phyloP scores from a whole-genome alignment of 2,329 filamentous ascomycete species.

The Dactylellina haptotyla region DNA sequence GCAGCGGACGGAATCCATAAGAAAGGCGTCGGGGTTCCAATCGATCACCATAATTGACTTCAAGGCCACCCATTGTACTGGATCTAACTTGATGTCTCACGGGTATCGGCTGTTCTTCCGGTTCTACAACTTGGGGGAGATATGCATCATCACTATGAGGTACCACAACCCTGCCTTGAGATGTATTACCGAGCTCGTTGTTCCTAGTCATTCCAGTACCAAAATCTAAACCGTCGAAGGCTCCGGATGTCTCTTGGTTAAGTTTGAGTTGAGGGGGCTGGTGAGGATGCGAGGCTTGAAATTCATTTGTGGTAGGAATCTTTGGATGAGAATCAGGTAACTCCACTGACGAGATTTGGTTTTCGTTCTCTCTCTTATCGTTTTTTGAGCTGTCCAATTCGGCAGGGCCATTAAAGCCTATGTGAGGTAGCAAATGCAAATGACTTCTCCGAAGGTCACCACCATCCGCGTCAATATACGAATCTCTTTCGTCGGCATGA shows the following conservation, averaged over 20 bases:
- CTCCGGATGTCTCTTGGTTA: conserved; percentile 13
- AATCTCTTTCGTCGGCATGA: conserved; percentile 39
- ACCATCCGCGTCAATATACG: conserved; percentile 47
- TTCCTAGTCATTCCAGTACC: conserved; percentile 14
- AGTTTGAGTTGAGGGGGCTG: conserved; percentile 30
- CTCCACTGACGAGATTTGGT: conserved; percentile 8
- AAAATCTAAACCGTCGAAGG: conserved; percentile 46
- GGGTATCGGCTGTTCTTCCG: conserved; percentile 10
- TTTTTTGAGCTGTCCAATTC: conserved; percentile 25
- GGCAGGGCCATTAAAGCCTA: conserved; percentile 28
- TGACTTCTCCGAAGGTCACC: conserved; percentile 50
- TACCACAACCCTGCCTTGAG: background rate
- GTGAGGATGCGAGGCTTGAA: conserved; percentile 7
- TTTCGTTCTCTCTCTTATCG: background rate
- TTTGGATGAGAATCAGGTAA: background rate
- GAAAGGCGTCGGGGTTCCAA: conserved; percentile 72
- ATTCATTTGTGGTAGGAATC: background rate
- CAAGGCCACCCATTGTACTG: conserved; percentile 59
- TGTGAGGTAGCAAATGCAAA: conserved; percentile 44
- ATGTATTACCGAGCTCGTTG: background rate
- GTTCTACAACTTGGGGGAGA: conserved; percentile 41
- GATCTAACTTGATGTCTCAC: conserved; percentile 12
- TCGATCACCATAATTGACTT: conserved; percentile 65
- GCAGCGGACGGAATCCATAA: conserved; percentile 82
- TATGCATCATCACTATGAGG: conserved; percentile 2